phyloP scores from a whole-genome alignment of 2,329 filamentous ascomycete genomes.

The Fusarium nematophilum region DNA sequence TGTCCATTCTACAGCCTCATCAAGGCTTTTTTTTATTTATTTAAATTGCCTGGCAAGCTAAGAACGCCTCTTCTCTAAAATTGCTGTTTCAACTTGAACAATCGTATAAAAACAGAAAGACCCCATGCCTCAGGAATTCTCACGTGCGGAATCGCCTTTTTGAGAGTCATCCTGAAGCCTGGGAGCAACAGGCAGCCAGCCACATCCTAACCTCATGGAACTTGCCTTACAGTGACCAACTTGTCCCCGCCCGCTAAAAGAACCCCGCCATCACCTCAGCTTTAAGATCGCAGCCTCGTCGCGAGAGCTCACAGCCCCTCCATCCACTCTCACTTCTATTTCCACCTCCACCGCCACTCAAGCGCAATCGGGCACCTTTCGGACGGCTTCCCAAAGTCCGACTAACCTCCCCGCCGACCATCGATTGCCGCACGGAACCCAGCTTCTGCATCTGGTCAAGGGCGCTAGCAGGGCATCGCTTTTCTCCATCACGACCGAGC shows the following conservation, averaged over 20 bases:
- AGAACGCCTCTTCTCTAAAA: too few relatives aligned
- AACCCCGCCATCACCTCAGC: conserved; percentile 37
- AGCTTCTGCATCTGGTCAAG: background rate
- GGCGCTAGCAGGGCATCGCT: background rate
- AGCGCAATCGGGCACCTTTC: conserved; percentile 12
- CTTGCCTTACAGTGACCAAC: conserved; percentile 1
- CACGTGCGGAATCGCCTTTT: conserved; percentile 22
- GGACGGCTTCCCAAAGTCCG: background rate
- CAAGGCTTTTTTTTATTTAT: too few relatives aligned
- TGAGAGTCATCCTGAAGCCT: background rate
- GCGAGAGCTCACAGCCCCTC: conserved; percentile 44
- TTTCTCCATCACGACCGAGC: background rate
- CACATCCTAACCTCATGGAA: background rate
- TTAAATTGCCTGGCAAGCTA: too few relatives aligned
- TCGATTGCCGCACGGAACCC: background rate
- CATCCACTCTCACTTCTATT: conserved; percentile 32
- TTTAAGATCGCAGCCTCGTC: conserved; percentile 43
- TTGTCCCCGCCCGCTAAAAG: conserved; percentile 27
- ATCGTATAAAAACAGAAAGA: background rate
- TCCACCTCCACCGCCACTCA: conserved; percentile 10
- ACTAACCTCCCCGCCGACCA: background rate
- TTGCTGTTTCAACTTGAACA: background rate
- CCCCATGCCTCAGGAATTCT: background rate
- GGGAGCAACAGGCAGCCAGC: background rate
- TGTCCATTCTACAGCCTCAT: too few relatives aligned